phyloP scores from a whole-genome alignment of 352 stramenopile species.

The Globisporangium polare region DNA sequence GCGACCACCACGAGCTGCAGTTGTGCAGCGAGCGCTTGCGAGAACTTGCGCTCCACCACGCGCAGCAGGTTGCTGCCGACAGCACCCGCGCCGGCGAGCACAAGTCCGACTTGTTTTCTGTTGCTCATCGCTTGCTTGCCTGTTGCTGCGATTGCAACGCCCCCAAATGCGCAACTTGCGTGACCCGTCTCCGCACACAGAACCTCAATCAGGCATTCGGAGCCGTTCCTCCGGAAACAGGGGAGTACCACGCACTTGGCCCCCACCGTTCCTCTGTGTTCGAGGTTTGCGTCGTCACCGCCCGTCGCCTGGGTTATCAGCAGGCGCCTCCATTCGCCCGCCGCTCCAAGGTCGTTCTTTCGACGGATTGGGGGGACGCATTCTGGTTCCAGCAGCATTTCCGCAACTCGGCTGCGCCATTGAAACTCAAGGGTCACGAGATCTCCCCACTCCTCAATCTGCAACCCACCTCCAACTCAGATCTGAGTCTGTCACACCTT shows the following conservation, averaged over 20 bases:
- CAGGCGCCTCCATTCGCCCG: neutral
- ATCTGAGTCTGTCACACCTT: neutral
- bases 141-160: neutral
- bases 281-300: neutral
- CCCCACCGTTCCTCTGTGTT: neutral
- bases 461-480: neutral
- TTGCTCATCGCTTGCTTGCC: neutral
- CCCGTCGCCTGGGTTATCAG: neutral
- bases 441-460: neutral
- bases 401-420: too few species aligned
- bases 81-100: slow-evolving; percentile 23
- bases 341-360: neutral
- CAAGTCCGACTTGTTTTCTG: slow-evolving; percentile 13
- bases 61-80: slow-evolving; percentile 21
- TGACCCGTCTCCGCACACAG: neutral
- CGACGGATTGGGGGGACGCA: neutral
- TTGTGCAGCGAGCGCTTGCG: neutral
- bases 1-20: slow-evolving; percentile 18
- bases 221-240: slow-evolving; percentile 1
- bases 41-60: slow-evolving; percentile 19
- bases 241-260: neutral
- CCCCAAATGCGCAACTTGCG: neutral
- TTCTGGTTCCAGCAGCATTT: neutral
- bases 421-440: slow-evolving; percentile 6
- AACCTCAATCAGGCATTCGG: neutral